Evolutionary conservation across 2,329 filamentous ascomycete species (phyloP).

Genomic region (Cercospora berteroae): DNA sequence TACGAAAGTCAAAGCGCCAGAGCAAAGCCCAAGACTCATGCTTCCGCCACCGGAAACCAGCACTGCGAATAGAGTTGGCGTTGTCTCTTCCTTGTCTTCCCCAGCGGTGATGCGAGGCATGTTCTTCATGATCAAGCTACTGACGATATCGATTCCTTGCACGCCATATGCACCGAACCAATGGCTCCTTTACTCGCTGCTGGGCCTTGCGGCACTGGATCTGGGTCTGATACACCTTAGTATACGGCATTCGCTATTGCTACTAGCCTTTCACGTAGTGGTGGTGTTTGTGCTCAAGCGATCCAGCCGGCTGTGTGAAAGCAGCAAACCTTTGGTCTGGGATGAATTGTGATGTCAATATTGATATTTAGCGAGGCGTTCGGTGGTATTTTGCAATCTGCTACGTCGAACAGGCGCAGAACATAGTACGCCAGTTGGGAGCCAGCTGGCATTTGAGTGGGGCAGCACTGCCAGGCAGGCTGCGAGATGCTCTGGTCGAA

Average conservation of each 20-base stretch:
- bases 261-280: constrained; percentile 50
- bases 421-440: neutral
- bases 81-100: constrained; percentile 37
- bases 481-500: neutral
- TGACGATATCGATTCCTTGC: constrained; percentile 65
- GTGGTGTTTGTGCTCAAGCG: constrained; percentile 42
- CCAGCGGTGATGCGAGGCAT: constrained; percentile 50
- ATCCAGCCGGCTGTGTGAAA: constrained; percentile 22
- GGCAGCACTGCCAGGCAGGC: neutral
- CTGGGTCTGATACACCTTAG: constrained; percentile 42
- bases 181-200: constrained; percentile 64
- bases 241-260: constrained; percentile 40
- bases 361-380: constrained; percentile 8
- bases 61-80: constrained; percentile 35
- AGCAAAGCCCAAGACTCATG: constrained; percentile 37
- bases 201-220: constrained; percentile 68
- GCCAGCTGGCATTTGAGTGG: neutral
- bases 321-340: constrained; percentile 22
- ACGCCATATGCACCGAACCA: constrained; percentile 67
- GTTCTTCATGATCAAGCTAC: constrained; percentile 68
- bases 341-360: constrained; percentile 14
- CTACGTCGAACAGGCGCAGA: neutral
- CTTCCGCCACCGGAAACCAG: constrained; percentile 37
- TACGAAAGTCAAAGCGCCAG: constrained; percentile 10
- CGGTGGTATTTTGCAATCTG: neutral